Percentiles rank a stretch among this genome's conserved stretches.
Evolutionary conservation across 1,284 basidiomycete genomes (phyloP).

Genomic region (Malassezia vespertilionis): DNA sequence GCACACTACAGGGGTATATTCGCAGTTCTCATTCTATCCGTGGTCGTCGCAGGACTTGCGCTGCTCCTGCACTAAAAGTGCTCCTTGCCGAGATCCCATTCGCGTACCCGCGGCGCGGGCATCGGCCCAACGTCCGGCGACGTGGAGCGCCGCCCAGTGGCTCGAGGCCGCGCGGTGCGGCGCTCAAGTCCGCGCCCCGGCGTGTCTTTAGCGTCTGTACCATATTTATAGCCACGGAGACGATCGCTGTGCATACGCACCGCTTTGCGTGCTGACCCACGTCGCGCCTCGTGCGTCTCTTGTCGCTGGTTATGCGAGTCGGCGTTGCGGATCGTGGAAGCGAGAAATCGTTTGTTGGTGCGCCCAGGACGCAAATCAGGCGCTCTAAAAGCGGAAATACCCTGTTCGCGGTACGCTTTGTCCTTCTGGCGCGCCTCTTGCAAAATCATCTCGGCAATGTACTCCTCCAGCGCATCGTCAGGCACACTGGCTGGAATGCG

Average conservation of each 20-base stretch:
- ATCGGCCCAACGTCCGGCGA: slow-evolving; percentile 1
- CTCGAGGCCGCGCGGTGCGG: not conserved
- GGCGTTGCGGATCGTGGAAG: slow-evolving; percentile 14
- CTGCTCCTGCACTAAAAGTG: not conserved
- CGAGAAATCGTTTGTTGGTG: slow-evolving; percentile 16
- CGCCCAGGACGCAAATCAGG: not conserved
- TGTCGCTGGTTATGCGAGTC: slow-evolving; percentile 17
- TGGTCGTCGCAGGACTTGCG: not conserved
- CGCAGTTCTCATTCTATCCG: not conserved
- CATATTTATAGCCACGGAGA: too few species aligned
- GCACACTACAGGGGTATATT: not conserved
- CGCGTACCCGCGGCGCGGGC: slow-evolving; percentile 1
- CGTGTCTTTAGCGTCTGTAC: too few species aligned
- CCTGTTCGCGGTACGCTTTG: slow-evolving; percentile 1
- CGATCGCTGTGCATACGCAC: too few species aligned
- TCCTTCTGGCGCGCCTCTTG: slow-evolving; percentile 12
- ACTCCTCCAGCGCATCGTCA: slow-evolving; percentile 13
- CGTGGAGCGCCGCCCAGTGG: not conserved
- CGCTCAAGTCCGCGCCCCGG: too few species aligned
- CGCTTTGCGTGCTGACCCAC: not conserved
- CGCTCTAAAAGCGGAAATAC: not conserved
- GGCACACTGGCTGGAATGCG: slow-evolving; percentile 3
- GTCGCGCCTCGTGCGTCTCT: not conserved
- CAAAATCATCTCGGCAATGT: slow-evolving; percentile 14
- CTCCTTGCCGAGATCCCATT: slow-evolving; percentile 17